Percentiles rank a stretch among this genome's conserved stretches.
phyloP scores from a whole-genome alignment of 2,329 filamentous ascomycete species.

The Mycosphaerella sp. region DNA sequence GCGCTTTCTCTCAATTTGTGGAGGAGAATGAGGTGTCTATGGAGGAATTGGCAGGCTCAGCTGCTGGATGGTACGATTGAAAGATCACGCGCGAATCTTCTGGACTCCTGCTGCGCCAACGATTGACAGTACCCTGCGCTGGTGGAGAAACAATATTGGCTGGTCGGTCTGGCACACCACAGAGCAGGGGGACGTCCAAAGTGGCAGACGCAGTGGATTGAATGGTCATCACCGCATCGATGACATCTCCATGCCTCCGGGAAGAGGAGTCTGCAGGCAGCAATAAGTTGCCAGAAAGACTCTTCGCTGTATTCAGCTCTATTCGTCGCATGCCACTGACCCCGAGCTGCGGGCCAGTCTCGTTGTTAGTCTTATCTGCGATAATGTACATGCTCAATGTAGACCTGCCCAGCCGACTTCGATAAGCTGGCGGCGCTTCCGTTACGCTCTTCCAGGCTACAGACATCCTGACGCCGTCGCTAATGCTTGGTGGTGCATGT shows the following conservation, averaged over 20 bases:
- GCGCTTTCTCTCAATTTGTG: conserved; percentile 53
- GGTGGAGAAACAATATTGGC: too few species aligned
- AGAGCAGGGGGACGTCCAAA: neutral
- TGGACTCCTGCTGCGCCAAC: neutral
- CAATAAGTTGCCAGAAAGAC: neutral
- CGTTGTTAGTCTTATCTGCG: neutral
- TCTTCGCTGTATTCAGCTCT: neutral
- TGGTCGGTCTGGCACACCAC: too few species aligned
- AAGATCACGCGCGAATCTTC: neutral
- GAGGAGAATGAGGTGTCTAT: conserved; percentile 50
- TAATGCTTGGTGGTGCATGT: conserved; percentile 7
- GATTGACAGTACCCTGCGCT: too few species aligned
- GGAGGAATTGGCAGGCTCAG: conserved; percentile 69
- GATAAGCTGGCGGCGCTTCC: conserved; percentile 15
- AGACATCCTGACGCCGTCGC: conserved; percentile 24
- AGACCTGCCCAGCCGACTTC: conserved; percentile 8
- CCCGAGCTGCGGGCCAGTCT: neutral
- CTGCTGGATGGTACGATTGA: conserved; percentile 42
- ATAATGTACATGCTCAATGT: conserved; percentile 24
- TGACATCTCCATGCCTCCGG: neutral
- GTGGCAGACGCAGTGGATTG: neutral
- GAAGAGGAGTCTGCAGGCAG: neutral
- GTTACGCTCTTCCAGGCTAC: conserved; percentile 8
- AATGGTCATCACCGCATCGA: neutral
- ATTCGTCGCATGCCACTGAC: conserved; percentile 2